Conservation (phyloP, 116 monocot genomes). For the Zostera marina region DNA sequence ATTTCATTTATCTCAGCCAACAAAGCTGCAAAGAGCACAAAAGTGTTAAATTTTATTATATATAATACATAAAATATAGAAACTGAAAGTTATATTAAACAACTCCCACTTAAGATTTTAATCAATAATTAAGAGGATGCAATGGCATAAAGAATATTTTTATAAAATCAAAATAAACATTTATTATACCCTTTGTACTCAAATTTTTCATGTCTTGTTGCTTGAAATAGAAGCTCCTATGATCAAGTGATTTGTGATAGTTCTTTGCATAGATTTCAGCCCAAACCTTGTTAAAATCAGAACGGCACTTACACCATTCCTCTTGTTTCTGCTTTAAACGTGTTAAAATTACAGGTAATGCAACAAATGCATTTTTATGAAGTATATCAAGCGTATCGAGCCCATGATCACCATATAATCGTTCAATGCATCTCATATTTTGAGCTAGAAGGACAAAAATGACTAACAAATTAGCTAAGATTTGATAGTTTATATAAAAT, state of each 20-base stretch:
- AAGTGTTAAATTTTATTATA: not conserved
- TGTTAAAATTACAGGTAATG: constrained; percentile 71
- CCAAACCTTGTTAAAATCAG: constrained; percentile 92
- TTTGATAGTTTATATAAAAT: not conserved
- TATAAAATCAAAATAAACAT: not conserved
- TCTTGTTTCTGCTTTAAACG: constrained; percentile 76
- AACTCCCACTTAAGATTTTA: too few relatives aligned
- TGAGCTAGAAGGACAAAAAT: constrained; percentile 9
- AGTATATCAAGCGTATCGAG: constrained; percentile 55
- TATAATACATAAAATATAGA: not conserved
- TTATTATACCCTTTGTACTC: constrained; percentile 69
- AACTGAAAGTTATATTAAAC: not conserved
- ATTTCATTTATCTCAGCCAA: constrained; percentile 86
- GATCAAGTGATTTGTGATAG: constrained; percentile 91
- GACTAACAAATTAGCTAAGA: not conserved
- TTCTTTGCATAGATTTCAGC: constrained; percentile 90
- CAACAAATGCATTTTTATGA: constrained; percentile 47
- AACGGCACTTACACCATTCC: constrained; percentile 43
- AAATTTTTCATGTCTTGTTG: constrained; percentile 93
- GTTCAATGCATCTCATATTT: constrained; percentile 33
- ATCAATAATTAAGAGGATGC: not conserved
- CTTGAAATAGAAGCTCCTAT: constrained; percentile 97
- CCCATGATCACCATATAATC: constrained; percentile 48
- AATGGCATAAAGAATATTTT: not conserved
- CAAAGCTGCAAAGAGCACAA: constrained; percentile 35